These are phyloP conservation scores for Penicillium macrosclerotiorum DNA, from an alignment of 495 filamentous ascomycete species.

Conservation along the genomic window DNA sequence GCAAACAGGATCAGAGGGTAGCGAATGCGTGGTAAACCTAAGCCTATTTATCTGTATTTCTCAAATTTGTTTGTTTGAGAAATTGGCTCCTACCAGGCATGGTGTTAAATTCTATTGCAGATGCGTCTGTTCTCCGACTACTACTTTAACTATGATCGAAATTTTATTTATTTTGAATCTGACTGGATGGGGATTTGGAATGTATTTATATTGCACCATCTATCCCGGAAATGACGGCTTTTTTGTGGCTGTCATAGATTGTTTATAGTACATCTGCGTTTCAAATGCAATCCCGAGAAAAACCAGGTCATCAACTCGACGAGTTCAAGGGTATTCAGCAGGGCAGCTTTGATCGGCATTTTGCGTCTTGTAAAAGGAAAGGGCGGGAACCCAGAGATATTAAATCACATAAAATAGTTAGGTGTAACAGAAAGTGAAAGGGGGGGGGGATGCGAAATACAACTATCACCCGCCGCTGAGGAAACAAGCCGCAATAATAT, in stretches of 20 bases:
- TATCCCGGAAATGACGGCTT: conserved; percentile 3
- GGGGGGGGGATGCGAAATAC: conserved; percentile 4
- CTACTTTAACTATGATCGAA: no score
- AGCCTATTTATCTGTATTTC: no score
- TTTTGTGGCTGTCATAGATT: not conserved
- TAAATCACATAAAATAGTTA: conserved; percentile 25
- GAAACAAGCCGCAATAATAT: conserved; percentile 8
- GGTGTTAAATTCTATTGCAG: no score
- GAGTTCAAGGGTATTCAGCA: no score
- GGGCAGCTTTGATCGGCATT: not conserved
- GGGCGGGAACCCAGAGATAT: conserved; percentile 4
- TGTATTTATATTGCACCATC: conserved; percentile 15
- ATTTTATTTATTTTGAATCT: no score
- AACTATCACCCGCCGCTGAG: conserved; percentile 1
- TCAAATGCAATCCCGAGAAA: not conserved
- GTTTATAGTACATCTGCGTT: conserved; percentile 16
- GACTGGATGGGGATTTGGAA: conserved; percentile 1
- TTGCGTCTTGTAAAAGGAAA: not conserved
- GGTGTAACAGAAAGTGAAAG: not conserved
- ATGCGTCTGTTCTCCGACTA: no score
- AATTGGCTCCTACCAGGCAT: no score
- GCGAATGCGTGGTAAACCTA: no score
- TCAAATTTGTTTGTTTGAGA: no score
- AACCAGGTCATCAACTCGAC: no score
- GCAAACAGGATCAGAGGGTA: not conserved